These are phyloP conservation scores for Rugonectria rugulosa DNA, from an alignment of 2,329 filamentous ascomycete genomes.

Conservation along the genomic window DNA sequence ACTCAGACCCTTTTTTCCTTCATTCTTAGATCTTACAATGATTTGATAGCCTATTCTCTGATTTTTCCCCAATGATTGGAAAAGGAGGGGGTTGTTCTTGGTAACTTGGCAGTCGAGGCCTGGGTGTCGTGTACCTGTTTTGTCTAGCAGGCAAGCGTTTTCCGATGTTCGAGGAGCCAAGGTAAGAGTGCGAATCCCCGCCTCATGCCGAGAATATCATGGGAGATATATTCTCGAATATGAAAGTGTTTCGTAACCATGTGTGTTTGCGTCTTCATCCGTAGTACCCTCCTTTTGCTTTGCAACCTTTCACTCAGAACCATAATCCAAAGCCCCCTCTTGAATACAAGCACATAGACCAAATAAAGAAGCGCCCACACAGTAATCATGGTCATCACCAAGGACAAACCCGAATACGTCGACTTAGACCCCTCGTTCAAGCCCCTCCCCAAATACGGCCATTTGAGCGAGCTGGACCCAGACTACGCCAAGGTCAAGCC, in stretches of 20 bases:
- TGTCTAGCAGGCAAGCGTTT: slow-evolving; percentile 18
- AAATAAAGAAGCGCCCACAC: neutral
- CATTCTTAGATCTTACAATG: neutral
- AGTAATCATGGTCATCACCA: slow-evolving; percentile 37
- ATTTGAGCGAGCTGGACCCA: slow-evolving; percentile 44
- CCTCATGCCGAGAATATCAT: neutral
- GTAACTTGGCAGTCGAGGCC: slow-evolving; percentile 1
- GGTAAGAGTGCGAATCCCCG: slow-evolving; percentile 5
- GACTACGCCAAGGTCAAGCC: slow-evolving; percentile 40
- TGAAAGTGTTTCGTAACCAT: no score
- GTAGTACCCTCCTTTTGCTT: no score
- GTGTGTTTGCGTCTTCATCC: neutral
- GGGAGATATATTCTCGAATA: neutral
- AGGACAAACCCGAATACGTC: slow-evolving; percentile 39
- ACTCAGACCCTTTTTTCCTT: no score
- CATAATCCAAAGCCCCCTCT: no score
- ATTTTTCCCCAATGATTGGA: neutral
- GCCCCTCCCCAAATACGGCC: slow-evolving; percentile 45
- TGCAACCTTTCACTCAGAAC: no score
- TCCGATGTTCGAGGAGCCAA: slow-evolving; percentile 9
- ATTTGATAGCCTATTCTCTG: neutral
- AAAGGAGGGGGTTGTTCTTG: no score
- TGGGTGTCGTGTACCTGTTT: neutral
- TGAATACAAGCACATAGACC: neutral
- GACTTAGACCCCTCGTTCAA: slow-evolving; percentile 40